Conservation (phyloP, 2,329 filamentous ascomycete genomes). For the Pseudopyrenochaeta lycopersici region DNA sequence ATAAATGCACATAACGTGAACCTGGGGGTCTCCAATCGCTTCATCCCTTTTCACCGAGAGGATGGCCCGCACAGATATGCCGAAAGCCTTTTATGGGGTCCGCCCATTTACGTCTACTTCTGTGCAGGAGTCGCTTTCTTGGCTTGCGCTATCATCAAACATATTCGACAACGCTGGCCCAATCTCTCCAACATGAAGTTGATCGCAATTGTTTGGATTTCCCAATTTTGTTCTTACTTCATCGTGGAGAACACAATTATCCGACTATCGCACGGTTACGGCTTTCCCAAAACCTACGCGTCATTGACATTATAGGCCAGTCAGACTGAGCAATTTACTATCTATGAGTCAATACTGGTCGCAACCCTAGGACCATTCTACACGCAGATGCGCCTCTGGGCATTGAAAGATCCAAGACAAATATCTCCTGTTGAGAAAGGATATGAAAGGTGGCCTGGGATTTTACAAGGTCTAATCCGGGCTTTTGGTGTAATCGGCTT, state of each 20-base stretch:
- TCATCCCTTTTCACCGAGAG: neutral
- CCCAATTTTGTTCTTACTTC: neutral
- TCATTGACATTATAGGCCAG: neutral
- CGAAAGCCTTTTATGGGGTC: conserved; percentile 2
- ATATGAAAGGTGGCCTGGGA: neutral
- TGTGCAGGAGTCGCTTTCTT: conserved; percentile 5
- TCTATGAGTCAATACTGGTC: neutral
- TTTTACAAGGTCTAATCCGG: neutral
- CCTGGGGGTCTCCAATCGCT: neutral
- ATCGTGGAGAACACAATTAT: conserved; percentile 1
- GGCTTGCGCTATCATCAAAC: neutral
- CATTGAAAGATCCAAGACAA: neutral
- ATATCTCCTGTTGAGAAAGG: neutral
- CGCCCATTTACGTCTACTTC: conserved; percentile 11
- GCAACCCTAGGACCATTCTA: neutral
- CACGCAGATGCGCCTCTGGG: neutral
- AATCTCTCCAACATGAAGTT: neutral
- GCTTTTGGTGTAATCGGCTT: neutral
- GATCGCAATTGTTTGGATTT: neutral
- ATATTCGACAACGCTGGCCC: neutral
- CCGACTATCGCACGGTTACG: conserved; percentile 2
- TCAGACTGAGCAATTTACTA: neutral
- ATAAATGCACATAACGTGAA: neutral
- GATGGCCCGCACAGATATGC: neutral
- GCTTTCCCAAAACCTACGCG: conserved; percentile 4